A percentile compares a stretch with the other conserved stretches of the same genome.
These are phyloP conservation scores for Aspergillus vadensis DNA, from an alignment of 2,329 filamentous ascomycete species.

Conservation along the genomic window DNA sequence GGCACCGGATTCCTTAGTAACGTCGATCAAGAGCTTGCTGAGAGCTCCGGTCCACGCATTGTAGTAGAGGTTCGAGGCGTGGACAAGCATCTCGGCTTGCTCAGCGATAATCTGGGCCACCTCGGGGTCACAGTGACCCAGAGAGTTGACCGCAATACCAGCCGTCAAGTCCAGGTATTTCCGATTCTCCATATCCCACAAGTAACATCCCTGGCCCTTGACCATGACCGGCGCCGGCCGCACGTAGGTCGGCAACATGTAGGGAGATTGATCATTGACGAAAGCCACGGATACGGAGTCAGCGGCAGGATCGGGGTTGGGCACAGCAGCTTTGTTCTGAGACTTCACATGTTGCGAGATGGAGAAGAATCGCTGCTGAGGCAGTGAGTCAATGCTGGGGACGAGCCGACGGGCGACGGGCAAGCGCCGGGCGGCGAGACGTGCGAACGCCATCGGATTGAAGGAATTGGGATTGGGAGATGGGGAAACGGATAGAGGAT, in stretches of 20 bases:
- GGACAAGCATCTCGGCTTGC: slow-evolving; percentile 78
- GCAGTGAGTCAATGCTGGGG: slow-evolving; percentile 35
- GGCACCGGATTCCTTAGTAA: slow-evolving; percentile 74
- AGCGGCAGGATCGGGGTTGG: slow-evolving; percentile 71
- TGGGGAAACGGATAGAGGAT: neutral
- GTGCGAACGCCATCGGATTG: slow-evolving; percentile 34
- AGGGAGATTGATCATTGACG: slow-evolving; percentile 74
- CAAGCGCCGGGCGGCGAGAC: slow-evolving; percentile 39
- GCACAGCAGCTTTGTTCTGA: slow-evolving; percentile 48
- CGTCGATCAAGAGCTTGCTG: slow-evolving; percentile 79
- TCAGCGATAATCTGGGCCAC: slow-evolving; percentile 74
- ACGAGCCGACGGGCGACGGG: slow-evolving; percentile 34
- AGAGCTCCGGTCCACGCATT: slow-evolving; percentile 93
- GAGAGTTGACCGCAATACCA: slow-evolving; percentile 90
- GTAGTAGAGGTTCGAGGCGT: slow-evolving; percentile 95
- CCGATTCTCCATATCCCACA: slow-evolving; percentile 88
- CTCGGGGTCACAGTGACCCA: slow-evolving; percentile 86
- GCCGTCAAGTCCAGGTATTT: slow-evolving; percentile 93
- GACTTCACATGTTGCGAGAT: slow-evolving; percentile 26
- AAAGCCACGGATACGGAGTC: slow-evolving; percentile 76
- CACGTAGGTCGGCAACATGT: slow-evolving; percentile 94
- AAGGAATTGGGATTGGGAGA: neutral
- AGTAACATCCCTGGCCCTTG: slow-evolving; percentile 79
- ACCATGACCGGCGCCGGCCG: slow-evolving; percentile 88
- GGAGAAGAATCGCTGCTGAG: slow-evolving; percentile 38